Evolutionary conservation across 257 asterid genomes (phyloP), one percentile per base, ranked within the genome.

Genomic region (Solanum chiquidenum): DNA sequence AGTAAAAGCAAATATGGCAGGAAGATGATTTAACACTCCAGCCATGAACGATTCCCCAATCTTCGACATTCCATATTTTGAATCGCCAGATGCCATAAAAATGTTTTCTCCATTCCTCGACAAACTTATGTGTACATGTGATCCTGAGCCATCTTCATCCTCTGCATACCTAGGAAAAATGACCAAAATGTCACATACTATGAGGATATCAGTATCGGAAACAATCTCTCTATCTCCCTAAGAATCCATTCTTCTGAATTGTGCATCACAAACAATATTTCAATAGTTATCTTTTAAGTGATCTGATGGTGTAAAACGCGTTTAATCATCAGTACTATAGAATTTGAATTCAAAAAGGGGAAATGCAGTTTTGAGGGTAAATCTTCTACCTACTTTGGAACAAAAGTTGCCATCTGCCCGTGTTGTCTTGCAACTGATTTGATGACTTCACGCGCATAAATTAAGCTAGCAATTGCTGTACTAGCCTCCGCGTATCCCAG

Each of bases 1-100:
- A n/a, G 98, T 95, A 87, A 95, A 95, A 66, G 96, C 98, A 88
- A 95, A 89, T 89, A 96, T 93, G 7, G 99, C 92, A 90, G 98
- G 98, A 91, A 96, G 98, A 92, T 96, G 99, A 83, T 90, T 58
- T 85, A 94, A 91, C 66, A 96, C 98, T 73, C 99, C 98, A n/a
- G 99, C 98, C 99, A 96, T 94, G 95, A 95, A 95, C 90, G 93
- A 93, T 92, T 93, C 96, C 77, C 98, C 99, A 9, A 92, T 87
- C 91, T 89, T 91, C 87, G 98, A 93, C 89, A 96, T 95, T 49
- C 98, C 99, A 71, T 94, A 89, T 88, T 91, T 23, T 69, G 86
- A 90, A 89, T 92, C 95, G 14, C 88, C 91, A 49, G 40, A 85
- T 37, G 92, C 96, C 94, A 93, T 93, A 84, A 95, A 96, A 58